Conservation (phyloP, 225 moss, liverwort and hornwort species). For the Physcomitrellopsis africana region DNA sequence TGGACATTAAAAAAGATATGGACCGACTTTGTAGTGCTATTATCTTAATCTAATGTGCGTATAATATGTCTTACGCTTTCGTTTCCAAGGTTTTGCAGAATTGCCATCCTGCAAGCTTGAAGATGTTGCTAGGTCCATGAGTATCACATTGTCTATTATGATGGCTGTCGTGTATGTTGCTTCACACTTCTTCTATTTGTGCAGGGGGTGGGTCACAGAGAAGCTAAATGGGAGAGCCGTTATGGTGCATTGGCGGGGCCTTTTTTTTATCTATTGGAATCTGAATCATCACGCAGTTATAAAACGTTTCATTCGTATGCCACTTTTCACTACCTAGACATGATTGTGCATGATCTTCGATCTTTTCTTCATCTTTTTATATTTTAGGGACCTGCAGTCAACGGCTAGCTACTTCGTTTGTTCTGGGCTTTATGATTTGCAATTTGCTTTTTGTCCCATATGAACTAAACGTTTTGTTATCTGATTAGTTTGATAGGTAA, state of each 20-base stretch:
- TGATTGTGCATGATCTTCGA: constrained; percentile 17
- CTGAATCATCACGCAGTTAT: constrained; percentile 67
- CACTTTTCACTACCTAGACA: constrained; percentile 9
- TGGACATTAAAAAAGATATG: too few relatives aligned
- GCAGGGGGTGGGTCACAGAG: constrained; percentile 93
- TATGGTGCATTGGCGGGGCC: constrained; percentile 85
- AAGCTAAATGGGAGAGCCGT: constrained; percentile 88
- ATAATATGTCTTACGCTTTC: too few relatives aligned
- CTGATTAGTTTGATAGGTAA: constrained; percentile 81
- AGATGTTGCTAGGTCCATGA: too few relatives aligned
- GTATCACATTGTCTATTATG: too few relatives aligned
- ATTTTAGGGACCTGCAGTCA: neutral
- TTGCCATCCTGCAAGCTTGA: too few relatives aligned
- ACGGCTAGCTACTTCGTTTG: neutral
- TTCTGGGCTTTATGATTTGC: neutral
- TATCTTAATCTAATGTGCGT: too few relatives aligned
- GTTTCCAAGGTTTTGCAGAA: too few relatives aligned
- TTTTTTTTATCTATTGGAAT: constrained; percentile 83
- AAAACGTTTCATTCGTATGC: constrained; percentile 84
- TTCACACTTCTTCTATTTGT: constrained; percentile 24
- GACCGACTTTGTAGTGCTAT: too few relatives aligned
- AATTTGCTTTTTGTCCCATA: neutral
- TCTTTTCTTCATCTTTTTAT: neutral
- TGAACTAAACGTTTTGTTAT: constrained; percentile 11
- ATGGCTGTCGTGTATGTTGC: constrained; percentile 11